Conservation (phyloP, 352 stramenopile species). For the Pythium rhizo-oryzae region DNA sequence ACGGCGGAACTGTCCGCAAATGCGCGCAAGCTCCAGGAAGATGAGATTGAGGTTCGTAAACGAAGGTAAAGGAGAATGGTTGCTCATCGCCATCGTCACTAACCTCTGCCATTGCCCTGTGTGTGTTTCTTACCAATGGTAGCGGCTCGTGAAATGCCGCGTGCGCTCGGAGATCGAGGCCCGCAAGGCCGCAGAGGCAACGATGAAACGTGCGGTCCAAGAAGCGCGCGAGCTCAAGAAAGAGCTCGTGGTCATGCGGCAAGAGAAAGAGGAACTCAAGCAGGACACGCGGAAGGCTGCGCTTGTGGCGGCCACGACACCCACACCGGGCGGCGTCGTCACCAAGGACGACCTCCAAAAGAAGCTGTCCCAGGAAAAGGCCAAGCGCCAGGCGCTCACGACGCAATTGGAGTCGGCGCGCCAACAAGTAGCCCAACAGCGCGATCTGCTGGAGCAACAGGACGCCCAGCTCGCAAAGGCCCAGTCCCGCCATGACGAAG, state of each 20-base stretch:
- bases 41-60: constrained; percentile 54
- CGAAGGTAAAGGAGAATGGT: too few species aligned
- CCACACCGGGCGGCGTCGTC: constrained; percentile 16
- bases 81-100: too few species aligned
- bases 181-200: constrained; percentile 67
- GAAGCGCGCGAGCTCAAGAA: constrained; percentile 79
- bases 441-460: constrained; percentile 11
- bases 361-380: constrained; percentile 37
- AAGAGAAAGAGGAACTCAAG: constrained; percentile 71
- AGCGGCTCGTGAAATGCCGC: constrained; percentile 80
- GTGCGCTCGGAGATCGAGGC: constrained; percentile 74
- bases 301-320: constrained; percentile 24
- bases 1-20: constrained; percentile 44
- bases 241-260: constrained; percentile 67
- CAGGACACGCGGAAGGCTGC: constrained; percentile 23
- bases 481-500: constrained; percentile 14
- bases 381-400: constrained; percentile 20
- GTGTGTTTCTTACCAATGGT: background rate
- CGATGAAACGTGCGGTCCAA: constrained; percentile 76
- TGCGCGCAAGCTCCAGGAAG: constrained; percentile 57
- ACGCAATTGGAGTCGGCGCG: constrained; percentile 15
- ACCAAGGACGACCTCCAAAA: constrained; percentile 39
- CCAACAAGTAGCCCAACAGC: constrained; percentile 5
- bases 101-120: too few species aligned
- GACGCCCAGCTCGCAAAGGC: constrained; percentile 20